phyloP scores from a whole-genome alignment of 2,329 filamentous ascomycete species.

The Colletotrichum tabaci region DNA sequence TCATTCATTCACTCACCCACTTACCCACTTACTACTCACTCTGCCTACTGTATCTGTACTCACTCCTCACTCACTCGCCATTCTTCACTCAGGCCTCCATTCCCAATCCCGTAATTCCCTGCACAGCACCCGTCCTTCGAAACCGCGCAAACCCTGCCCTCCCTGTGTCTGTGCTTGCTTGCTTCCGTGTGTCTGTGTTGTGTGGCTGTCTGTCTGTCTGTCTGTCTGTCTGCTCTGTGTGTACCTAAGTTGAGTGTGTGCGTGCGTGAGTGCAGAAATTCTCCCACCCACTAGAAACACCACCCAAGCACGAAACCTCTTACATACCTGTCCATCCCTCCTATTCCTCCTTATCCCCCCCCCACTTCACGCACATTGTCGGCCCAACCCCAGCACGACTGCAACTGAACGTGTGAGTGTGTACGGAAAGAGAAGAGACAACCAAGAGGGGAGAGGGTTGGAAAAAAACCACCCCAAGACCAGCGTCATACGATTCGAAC shows the following conservation, averaged over 20 bases:
- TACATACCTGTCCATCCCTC: neutral
- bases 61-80: too few relatives aligned
- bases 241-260: too few relatives aligned
- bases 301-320: neutral
- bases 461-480: neutral
- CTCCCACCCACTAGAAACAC: slow-evolving; percentile 9
- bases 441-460: neutral
- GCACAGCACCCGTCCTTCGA: too few relatives aligned
- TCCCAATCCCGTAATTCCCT: too few relatives aligned
- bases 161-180: too few relatives aligned
- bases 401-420: neutral
- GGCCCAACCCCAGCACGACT: neutral
- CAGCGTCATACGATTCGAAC: slow-evolving; percentile 39
- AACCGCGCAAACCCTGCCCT: too few relatives aligned
- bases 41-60: neutral
- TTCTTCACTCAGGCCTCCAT: too few relatives aligned
- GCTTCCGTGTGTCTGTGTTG: too few relatives aligned
- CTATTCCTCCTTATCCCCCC: neutral
- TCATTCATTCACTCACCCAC: slow-evolving; percentile 13
- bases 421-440: neutral
- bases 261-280: neutral
- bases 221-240: too few relatives aligned
- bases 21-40: neutral
- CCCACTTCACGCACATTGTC: slow-evolving; percentile 1
- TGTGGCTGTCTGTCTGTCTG: too few relatives aligned